Evolutionary conservation across 371 early-diverging fungal genomes (phyloP), one percentile per base, ranked within the genome.

Genomic region (Lichtheimia corymbifera): DNA sequence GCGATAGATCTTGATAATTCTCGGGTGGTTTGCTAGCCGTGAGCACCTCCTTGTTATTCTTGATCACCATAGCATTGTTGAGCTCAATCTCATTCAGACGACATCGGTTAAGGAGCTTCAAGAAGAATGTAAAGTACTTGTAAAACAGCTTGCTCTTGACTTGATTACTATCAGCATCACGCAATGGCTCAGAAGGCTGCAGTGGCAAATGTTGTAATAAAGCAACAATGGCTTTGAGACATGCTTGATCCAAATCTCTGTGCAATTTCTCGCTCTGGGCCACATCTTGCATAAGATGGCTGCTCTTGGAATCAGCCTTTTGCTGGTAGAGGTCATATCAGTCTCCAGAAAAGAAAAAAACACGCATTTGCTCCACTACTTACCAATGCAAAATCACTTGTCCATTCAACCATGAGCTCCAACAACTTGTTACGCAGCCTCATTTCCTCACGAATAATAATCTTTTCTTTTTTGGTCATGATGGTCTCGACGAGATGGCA

Each of bases 321-420:
- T 66, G 57, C 43, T 57, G 58, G 54, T 49, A 28, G 22, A 28
- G 55, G 27, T 35, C 7, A 59, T 6, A 95, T 11, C 50, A 47
- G 47, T n/a, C 17, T 18, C 17, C 11, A 22, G n/a, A 6, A 22
- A 47, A 47, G n/a, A 15, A 47, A 12, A 28, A 9, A 5, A 14
- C 13, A 40, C 18, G 17, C 2, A 15, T 25, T 28, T 20, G 0
- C 5, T 12, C 2, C 2, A 14, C 28, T 41, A 3, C 63, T 62
- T 81, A 84, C 85, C 71, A 76, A 45, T 4, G 77, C 65, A 63
- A 85, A 86, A 65, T 92, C 93, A 14, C 88, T 89, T 14, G 91
- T 91, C 96, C 95, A 96, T 63, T 90, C 90, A 27, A 91, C 83
- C 65, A 90, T 77, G 18, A 82, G 83, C 62, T 90, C 91, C 22